Conservation (phyloP, 2,329 filamentous ascomycete genomes). For the Dactylellina leptospora region DNA sequence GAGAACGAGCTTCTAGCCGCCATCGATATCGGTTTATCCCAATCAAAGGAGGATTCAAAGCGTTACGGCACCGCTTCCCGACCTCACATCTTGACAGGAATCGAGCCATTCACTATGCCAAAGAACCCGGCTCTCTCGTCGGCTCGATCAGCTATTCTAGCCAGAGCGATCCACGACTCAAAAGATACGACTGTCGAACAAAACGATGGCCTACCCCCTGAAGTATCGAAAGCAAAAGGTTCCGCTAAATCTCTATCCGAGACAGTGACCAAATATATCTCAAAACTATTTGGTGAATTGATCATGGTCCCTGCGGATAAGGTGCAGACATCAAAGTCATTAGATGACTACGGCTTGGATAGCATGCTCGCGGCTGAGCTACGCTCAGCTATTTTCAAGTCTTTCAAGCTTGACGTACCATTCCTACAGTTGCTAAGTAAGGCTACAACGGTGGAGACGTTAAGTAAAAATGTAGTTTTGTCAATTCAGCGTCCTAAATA, state of each 20-base stretch:
- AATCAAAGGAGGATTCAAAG: not conserved
- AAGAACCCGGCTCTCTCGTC: constrained; percentile 3
- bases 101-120: constrained; percentile 11
- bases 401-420: constrained; percentile 59
- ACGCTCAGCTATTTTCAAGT: constrained; percentile 59
- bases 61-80: not conserved
- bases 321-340: constrained; percentile 26
- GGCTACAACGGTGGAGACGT: constrained; percentile 57
- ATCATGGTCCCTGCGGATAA: constrained; percentile 16
- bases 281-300: constrained; percentile 4
- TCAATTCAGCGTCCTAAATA: too few species aligned
- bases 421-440: constrained; percentile 56
- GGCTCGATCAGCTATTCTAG: constrained; percentile 2
- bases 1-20: constrained; percentile 26
- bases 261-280: not conserved
- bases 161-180: constrained; percentile 18
- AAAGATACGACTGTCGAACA: not conserved
- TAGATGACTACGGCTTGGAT: constrained; percentile 61
- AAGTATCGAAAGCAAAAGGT: constrained; percentile 6
- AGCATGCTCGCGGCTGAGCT: constrained; percentile 62
- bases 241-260: not conserved
- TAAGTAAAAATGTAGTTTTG: too few species aligned
- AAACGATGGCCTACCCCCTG: constrained; percentile 8
- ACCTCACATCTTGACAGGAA: constrained; percentile 19
- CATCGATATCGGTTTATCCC: constrained; percentile 14